Evolutionary conservation across 768 basidiomycete species (phyloP).

Genomic region (Lepiota venenata): DNA sequence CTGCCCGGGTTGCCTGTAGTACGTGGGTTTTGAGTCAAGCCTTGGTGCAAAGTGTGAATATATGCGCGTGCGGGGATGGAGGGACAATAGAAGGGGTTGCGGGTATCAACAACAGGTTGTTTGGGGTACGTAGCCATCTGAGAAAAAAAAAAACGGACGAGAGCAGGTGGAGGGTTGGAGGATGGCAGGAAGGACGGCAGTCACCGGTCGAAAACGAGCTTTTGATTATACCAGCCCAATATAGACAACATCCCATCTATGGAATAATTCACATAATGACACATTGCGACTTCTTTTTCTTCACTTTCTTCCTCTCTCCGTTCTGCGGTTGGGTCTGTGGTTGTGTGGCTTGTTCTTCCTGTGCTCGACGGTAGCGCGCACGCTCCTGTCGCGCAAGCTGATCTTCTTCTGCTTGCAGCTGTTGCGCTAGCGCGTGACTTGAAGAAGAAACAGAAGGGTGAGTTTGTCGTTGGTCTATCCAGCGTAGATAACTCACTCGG

Average conservation of each 20-base stretch:
- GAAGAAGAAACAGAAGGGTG: constrained; percentile 5
- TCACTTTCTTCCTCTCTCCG: constrained; percentile 26
- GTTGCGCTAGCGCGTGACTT: constrained; percentile 68
- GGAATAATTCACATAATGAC: constrained; percentile 42
- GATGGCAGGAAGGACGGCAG: not conserved
- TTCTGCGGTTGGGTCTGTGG: constrained; percentile 19
- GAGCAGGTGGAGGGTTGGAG: not conserved
- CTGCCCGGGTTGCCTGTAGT: constrained; percentile 9
- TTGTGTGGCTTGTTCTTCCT: constrained; percentile 24
- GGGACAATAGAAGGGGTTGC: constrained; percentile 61
- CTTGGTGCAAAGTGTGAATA: constrained; percentile 39
- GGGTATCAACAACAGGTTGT: constrained; percentile 40
- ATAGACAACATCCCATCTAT: constrained; percentile 22
- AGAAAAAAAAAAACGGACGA: not conserved
- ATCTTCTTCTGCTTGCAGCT: constrained; percentile 82
- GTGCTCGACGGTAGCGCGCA: constrained; percentile 25
- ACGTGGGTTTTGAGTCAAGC: constrained; percentile 17
- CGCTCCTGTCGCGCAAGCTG: constrained; percentile 39
- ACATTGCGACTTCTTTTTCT: constrained; percentile 49
- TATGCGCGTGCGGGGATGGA: constrained; percentile 42
- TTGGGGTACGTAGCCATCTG: constrained; percentile 5
- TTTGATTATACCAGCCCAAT: constrained; percentile 1
- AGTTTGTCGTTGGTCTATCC: not conserved
- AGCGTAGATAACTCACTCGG: constrained; percentile 50
- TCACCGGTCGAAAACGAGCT: not conserved